These are phyloP conservation scores for Sorghum bicolor DNA, from an alignment of 176 grass and related monocot species.

Conservation along the genomic window DNA sequence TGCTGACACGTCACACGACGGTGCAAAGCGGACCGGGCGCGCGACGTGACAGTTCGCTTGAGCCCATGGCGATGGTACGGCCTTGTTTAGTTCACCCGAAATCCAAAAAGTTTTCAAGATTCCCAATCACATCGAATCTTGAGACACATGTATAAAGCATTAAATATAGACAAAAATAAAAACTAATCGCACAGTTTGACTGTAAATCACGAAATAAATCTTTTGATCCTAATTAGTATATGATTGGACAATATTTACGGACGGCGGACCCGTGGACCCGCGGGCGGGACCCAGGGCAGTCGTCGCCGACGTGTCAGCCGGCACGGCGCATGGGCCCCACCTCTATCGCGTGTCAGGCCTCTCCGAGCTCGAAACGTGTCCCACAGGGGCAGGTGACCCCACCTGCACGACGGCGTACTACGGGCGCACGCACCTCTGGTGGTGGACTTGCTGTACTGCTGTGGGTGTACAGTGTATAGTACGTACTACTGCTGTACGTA, in stretches of 20 bases:
- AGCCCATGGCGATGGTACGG: not conserved
- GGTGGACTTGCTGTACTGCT: not conserved
- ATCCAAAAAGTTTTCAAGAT: too few species aligned
- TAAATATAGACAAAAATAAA: too few species aligned
- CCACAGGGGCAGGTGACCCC: not conserved
- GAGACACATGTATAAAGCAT: too few species aligned
- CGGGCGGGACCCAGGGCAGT: not conserved
- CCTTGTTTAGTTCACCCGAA: too few species aligned
- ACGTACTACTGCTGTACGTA: not conserved
- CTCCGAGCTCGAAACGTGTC: constrained; percentile 24
- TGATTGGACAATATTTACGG: too few species aligned
- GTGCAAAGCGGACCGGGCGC: not conserved
- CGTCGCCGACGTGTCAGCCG: not conserved
- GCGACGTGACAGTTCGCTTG: not conserved
- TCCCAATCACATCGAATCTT: too few species aligned
- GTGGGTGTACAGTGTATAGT: not conserved
- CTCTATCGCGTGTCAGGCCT: not conserved
- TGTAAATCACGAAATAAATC: too few species aligned
- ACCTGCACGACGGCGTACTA: not conserved
- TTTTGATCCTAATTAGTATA: too few species aligned
- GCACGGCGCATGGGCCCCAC: not conserved
- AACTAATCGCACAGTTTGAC: too few species aligned
- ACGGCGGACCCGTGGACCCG: constrained; percentile 2
- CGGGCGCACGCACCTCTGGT: not conserved
- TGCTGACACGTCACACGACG: not conserved